Base-by-base conservation (phyloP, 306 rosid genomes). In the Hippophae gyantsensis region DNA sequence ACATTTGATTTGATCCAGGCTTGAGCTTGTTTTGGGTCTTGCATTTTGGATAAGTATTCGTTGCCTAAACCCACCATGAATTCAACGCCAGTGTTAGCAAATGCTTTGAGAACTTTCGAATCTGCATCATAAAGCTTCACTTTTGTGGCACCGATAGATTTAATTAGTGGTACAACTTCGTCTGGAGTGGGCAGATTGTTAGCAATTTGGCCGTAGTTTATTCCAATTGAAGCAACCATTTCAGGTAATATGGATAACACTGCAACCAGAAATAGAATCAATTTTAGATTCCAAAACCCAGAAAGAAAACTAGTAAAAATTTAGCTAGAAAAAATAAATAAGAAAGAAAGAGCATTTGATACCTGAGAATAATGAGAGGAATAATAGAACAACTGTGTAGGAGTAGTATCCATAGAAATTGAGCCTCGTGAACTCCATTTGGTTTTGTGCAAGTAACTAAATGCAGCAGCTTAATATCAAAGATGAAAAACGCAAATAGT, bases 61-160 rank as follows among this genome's bases (percentile, higher is more conserved):
- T 93, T 93, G 0, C 94, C 94, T 0, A 93, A 76, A 2, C 99
- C 88, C 1, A 93, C 89, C 61, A 81, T 84, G 78, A 93, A 52
- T 71, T 93, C 95, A 6, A 93, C 81, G 50, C 79, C 85, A 0
- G 90, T 75, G 78, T 80, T 78, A 2, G 94, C 94, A 54, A 93
- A 93, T 6, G 99, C 95, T 3, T 70, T 51, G 10, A 93, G 82
- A 8, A 93, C 99, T 1, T 73, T 65, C 0, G 94, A 85, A 66
- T 89, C 88, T 13, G 97, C 89, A 72, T 93, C 97, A 81, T 93
- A 93, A 3, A 93, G 95, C 70, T 93, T 93, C 53, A 93, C 80
- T 44, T 82, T 93, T 0, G 99, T 70, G n/a, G 81, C 95, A 4
- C 99, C 99, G 54, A 88, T 72, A 49, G 89, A 79, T 47, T 84